phyloP scores from a whole-genome alignment of 2,329 filamentous ascomycete genomes.

The Raffaelea ambrosiae region DNA sequence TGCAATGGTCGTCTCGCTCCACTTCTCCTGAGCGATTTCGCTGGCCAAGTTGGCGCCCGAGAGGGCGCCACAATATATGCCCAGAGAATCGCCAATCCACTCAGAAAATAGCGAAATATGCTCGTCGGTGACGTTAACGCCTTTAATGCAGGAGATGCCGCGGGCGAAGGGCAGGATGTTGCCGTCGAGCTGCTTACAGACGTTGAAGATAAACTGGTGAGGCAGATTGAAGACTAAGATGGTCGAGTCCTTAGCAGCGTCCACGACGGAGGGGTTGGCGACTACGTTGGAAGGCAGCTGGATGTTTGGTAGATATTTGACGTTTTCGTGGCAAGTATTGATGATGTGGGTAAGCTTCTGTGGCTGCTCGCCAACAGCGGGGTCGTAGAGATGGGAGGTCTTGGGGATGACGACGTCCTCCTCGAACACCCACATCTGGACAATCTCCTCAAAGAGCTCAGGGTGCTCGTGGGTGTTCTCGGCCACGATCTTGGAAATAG shows the following conservation, averaged over 20 bases:
- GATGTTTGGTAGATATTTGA: constrained; percentile 95
- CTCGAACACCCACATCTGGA: constrained; percentile 99
- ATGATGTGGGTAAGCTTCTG: constrained; percentile 88
- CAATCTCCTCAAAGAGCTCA: constrained; percentile 74
- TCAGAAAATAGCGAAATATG: constrained; percentile 89
- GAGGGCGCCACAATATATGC: constrained; percentile 93
- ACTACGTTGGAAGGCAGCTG: constrained; percentile 72
- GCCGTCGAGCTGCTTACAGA: constrained; percentile 76
- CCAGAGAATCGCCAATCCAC: constrained; percentile 81
- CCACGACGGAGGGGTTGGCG: constrained; percentile 72
- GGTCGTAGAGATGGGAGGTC: constrained; percentile 64
- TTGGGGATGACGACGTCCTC: constrained; percentile 72
- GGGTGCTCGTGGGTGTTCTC: constrained; percentile 77
- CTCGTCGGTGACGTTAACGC: constrained; percentile 82
- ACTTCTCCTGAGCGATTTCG: constrained; percentile 88
- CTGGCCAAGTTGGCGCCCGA: constrained; percentile 94
- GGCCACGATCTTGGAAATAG: constrained; percentile 92
- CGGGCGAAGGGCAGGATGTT: constrained; percentile 87
- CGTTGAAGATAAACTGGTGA: constrained; percentile 87
- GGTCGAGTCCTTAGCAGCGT: constrained; percentile 74
- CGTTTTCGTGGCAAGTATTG: constrained; percentile 89
- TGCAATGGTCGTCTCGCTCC: constrained; percentile 92
- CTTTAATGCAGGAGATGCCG: constrained; percentile 96
- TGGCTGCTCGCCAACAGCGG: constrained; percentile 51
- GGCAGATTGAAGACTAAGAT: constrained; percentile 95